Conservation (phyloP, 768 basidiomycete genomes). For the Mycena albidolilacea region DNA sequence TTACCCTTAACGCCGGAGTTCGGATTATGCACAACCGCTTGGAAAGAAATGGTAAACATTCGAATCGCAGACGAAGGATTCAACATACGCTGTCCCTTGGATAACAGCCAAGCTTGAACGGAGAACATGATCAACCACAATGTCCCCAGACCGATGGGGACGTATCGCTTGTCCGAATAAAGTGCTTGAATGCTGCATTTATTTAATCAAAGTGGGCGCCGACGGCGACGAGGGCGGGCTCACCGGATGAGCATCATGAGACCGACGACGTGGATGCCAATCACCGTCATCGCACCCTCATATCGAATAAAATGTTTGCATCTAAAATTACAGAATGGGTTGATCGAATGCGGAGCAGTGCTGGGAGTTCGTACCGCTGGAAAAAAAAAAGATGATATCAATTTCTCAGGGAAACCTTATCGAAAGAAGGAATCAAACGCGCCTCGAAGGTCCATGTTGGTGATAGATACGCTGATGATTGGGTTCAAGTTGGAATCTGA, state of each 20-base stretch:
- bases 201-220: neutral
- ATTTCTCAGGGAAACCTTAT: neutral
- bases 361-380: constrained; percentile 18
- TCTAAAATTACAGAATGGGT: constrained; percentile 41
- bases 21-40: constrained; percentile 59
- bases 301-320: constrained; percentile 65
- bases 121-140: constrained; percentile 61
- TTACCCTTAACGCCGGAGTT: constrained; percentile 54
- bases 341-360: neutral
- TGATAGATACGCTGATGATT: constrained; percentile 56
- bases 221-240: neutral
- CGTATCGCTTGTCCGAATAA: constrained; percentile 52
- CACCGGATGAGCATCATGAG: constrained; percentile 74
- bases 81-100: constrained; percentile 62
- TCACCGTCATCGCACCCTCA: constrained; percentile 68
- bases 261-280: constrained; percentile 65
- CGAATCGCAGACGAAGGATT: neutral
- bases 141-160: constrained; percentile 47
- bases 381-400: neutral
- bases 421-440: constrained; percentile 13
- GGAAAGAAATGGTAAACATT: constrained; percentile 3
- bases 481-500: neutral
- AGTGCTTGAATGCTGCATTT: constrained; percentile 51
- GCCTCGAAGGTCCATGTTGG: constrained; percentile 58
- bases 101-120: constrained; percentile 69